These are phyloP conservation scores for Podospora anserina DNA, from an alignment of 495 filamentous ascomycete species.

Conservation along the genomic window DNA sequence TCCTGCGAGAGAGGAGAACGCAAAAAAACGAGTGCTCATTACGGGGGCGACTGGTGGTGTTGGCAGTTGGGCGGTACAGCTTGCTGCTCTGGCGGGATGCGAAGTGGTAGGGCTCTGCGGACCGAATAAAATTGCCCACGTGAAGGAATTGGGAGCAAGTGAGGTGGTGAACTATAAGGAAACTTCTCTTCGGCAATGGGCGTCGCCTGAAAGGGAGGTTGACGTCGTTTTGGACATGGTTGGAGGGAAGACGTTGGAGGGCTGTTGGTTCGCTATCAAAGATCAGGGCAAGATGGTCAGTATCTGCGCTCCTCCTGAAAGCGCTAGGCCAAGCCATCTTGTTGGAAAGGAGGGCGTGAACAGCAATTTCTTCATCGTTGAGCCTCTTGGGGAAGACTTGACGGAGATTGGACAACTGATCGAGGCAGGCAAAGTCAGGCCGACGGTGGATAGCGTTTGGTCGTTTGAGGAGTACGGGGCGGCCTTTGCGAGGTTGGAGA, in stretches of 20 bases:
- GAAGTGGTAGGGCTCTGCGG: conserved; percentile 59
- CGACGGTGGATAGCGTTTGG: conserved; percentile 59
- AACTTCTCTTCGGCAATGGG: conserved; percentile 44
- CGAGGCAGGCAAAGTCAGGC: conserved; percentile 57
- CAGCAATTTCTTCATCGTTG: conserved; percentile 48
- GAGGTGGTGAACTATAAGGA: conserved; percentile 66
- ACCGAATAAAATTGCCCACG: conserved; percentile 53
- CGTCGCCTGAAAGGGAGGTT: conserved; percentile 52
- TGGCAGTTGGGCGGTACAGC: conserved; percentile 56
- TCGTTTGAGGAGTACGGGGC: conserved; percentile 59
- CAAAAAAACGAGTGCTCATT: conserved; percentile 57
- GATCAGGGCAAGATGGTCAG: conserved; percentile 48
- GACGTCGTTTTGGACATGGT: conserved; percentile 64
- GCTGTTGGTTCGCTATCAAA: conserved; percentile 57
- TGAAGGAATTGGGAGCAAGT: conserved; percentile 59
- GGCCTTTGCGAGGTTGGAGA: conserved; percentile 63
- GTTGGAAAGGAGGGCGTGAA: conserved; percentile 30
- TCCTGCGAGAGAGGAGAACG: conserved; percentile 49
- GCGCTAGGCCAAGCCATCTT: conserved; percentile 36
- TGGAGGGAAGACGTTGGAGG: conserved; percentile 45
- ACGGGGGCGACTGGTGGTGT: conserved; percentile 63
- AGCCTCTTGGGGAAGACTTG: conserved; percentile 61
- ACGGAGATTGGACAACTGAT: conserved; percentile 58
- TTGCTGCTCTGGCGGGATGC: conserved; percentile 51
- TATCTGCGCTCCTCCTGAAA: conserved; percentile 50